Evolutionary conservation across 768 basidiomycete genomes (phyloP).

Genomic region (Naganishia randhawae): DNA sequence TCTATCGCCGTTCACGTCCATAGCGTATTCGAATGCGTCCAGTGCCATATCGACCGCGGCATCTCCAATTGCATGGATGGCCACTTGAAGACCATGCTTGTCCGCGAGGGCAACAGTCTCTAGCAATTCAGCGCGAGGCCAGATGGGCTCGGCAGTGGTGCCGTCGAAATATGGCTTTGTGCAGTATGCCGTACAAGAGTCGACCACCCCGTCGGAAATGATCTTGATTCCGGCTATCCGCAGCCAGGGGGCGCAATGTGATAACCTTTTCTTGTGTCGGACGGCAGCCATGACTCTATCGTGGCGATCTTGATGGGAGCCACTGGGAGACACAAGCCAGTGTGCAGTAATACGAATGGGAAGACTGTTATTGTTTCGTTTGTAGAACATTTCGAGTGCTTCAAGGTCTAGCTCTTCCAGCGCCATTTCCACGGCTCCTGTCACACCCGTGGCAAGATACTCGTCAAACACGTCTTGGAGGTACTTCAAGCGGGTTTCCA

Average conservation of each 20-base stretch:
- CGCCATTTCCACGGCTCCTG: conserved; percentile 34
- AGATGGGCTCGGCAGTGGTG: conserved; percentile 30
- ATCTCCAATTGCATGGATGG: conserved; percentile 35
- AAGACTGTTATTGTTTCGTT: conserved; percentile 10
- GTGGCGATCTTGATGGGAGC: conserved; percentile 18
- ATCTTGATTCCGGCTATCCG: conserved; percentile 36
- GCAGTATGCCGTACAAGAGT: conserved; percentile 33
- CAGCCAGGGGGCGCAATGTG: conserved; percentile 16
- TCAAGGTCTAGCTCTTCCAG: conserved; percentile 23
- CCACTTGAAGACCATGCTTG: conserved; percentile 30
- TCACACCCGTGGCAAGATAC: conserved; percentile 31
- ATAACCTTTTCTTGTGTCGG: conserved; percentile 20
- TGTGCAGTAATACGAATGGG: conserved; percentile 30
- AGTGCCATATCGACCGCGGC: conserved; percentile 32
- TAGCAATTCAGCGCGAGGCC: conserved; percentile 26
- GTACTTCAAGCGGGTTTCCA: conserved; percentile 20
- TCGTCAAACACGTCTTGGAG: conserved; percentile 24
- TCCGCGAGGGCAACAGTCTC: conserved; percentile 30
- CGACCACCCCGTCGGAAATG: conserved; percentile 35
- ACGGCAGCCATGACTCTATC: conserved; percentile 27
- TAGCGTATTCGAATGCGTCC: conserved; percentile 31
- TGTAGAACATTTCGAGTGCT: conserved; percentile 30
- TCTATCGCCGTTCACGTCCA: conserved; percentile 22
- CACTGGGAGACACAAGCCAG: conserved; percentile 27
- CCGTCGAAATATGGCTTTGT: conserved; percentile 31